phyloP scores from a whole-genome alignment of 306 rosid genomes.

The Prunus padus region DNA sequence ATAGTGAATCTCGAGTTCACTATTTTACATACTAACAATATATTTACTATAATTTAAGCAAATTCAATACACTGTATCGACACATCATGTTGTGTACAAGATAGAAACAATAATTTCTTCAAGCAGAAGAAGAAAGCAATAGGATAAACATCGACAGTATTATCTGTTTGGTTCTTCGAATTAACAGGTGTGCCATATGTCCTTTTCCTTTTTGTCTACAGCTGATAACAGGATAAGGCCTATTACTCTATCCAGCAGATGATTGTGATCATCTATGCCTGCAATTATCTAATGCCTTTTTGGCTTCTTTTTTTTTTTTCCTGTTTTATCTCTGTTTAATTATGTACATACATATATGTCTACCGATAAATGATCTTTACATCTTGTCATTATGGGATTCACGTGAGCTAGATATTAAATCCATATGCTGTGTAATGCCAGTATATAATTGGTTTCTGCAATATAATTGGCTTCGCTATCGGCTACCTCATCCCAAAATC shows the following conservation, averaged over 20 bases:
- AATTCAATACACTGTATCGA: neutral
- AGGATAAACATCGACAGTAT: neutral
- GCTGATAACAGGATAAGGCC: conserved; percentile 16
- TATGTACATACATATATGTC: neutral
- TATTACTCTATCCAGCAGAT: neutral
- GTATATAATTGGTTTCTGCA: too few species aligned
- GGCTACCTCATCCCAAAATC: too few species aligned
- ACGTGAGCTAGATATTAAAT: neutral
- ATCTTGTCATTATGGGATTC: neutral
- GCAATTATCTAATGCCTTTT: neutral
- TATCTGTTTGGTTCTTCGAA: conserved; percentile 2
- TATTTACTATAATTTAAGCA: too few species aligned
- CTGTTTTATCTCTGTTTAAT: neutral
- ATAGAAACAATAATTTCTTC: neutral
- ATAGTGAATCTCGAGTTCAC: neutral
- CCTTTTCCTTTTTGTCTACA: neutral
- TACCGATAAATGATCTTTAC: neutral
- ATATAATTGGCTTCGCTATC: too few species aligned
- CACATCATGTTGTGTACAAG: neutral
- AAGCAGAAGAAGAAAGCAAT: neutral
- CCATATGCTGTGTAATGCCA: neutral
- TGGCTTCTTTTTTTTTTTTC: neutral
- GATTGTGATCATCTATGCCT: neutral
- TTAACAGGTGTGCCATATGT: neutral
- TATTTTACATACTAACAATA: neutral